Evolutionary conservation across 2,329 filamentous ascomycete species (phyloP), one percentile per base, ranked within the genome.

Genomic region (Alternaria solani): DNA sequence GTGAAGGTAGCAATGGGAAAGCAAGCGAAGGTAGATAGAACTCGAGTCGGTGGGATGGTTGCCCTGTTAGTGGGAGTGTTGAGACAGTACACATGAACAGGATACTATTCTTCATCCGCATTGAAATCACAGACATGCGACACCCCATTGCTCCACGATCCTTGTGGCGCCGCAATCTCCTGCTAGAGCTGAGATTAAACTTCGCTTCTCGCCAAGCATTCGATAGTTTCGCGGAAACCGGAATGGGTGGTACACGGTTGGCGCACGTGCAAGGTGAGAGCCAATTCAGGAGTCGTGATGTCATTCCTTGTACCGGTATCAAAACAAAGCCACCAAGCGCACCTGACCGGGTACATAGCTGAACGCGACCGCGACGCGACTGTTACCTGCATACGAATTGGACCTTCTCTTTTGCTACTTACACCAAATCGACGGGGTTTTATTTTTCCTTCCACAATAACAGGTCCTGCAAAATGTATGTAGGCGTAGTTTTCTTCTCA

Each of bases 281-380:
- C 36, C 52, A 47, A 20, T 43, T n/a, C 51, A 44, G 52, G 52
- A 55, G 42, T 55, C 41, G 52, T 55, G 52, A 55, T 55, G 52
- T 55, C 52, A 55, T 55, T 36, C 28, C 52, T 28, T 16, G 34
- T 51, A 18, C 34, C 28, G 36, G 49, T 38, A 51, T 51, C 52
- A 55, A 55, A 55, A 55, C 52, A 55, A 55, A 47, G 42, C 32
- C 42, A 34, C 52, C 26, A 38, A 14, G 20, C 16, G 20, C 30
- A 25, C n/a, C 51, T 32, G 28, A 20, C 14, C 42, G 46, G 52
- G 52, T 55, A 47, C 28, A 46, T 55, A 38, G 42, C 36, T 30
- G 28, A 34, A 43, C 39, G 51, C 51, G 51, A 53, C 51, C 26
- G 51, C 51, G 51, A 53, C 39, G 51, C 51, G 51, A 42, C 46